Evolutionary conservation across 2,329 filamentous ascomycete genomes (phyloP).

Genomic region (Colletotrichum cordylinicola): DNA sequence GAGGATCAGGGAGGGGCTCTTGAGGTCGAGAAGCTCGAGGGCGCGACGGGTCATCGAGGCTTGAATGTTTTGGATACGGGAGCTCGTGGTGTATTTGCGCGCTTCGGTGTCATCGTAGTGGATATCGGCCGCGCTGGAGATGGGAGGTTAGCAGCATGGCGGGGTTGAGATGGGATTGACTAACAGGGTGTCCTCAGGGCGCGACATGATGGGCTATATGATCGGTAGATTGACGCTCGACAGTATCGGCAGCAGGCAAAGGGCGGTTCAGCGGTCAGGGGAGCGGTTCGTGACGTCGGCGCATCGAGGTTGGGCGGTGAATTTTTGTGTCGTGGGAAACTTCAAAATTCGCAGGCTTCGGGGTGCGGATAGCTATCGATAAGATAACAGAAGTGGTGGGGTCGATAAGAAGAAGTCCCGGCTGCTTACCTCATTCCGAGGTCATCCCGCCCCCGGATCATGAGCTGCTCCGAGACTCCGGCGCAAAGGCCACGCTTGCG

Average conservation of each 20-base stretch:
- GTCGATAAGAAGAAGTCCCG: neutral
- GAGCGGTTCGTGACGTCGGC: neutral
- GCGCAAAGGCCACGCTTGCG: slow-evolving; percentile 22
- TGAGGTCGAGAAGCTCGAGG: slow-evolving; percentile 86
- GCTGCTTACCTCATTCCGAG: neutral
- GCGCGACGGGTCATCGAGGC: slow-evolving; percentile 93
- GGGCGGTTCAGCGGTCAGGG: neutral
- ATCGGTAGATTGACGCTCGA: neutral
- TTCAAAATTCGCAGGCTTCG: slow-evolving; percentile 15
- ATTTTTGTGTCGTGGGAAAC: slow-evolving; percentile 17
- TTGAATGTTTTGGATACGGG: slow-evolving; percentile 94
- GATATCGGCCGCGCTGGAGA: slow-evolving; percentile 83
- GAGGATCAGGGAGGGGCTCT: slow-evolving; percentile 83
- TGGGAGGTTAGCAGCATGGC: slow-evolving; percentile 4
- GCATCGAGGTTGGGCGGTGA: slow-evolving; percentile 13
- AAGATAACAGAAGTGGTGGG: neutral
- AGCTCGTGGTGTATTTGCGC: slow-evolving; percentile 96
- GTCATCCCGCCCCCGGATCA: neutral
- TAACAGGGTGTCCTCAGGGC: slow-evolving; percentile 93
- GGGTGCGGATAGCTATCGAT: slow-evolving; percentile 18
- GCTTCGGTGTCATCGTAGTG: slow-evolving; percentile 97
- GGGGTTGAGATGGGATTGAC: slow-evolving; percentile 29
- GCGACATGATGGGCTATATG: slow-evolving; percentile 74
- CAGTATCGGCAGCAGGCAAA: no score
- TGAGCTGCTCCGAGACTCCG: neutral